Evolutionary conservation across 2,329 filamentous ascomycete genomes (phyloP), one percentile per base, ranked within the genome.

Genomic region (Coniochaeta sp.): DNA sequence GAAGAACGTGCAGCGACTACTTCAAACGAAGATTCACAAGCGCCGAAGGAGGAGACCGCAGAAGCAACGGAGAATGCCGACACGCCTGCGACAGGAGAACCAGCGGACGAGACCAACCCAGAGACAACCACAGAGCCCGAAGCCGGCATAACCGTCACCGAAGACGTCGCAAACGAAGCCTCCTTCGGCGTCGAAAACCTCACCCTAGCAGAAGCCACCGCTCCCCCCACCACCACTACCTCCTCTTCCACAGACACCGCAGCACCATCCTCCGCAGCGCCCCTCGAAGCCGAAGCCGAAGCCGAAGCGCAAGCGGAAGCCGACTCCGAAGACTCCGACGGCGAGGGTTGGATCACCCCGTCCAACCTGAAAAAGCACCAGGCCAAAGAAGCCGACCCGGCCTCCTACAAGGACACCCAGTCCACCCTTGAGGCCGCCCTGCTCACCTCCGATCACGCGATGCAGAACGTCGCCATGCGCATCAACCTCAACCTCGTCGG

Each of bases 391-490:
- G 69, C 73, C 20, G 71, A 70, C 6, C 67, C 74, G 1, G 67
- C 73, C 18, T 70, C 76, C 35, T 70, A 76, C 48, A 67, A 75
- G 53, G 66, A 77, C 1, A 75, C 81, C 51, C 76, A 81, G 31
- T 80, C 81, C 55, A 82, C 81, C 12, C 86, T 96, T 60, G 86
- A 95, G 68, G 89, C 89, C 14, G 92, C 91, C n/a, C 85, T 92
- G 42, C 86, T 97, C 64, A 97, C 94, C 1, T 91, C 87, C 52
- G 94, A 99, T 74, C 97, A 89, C 70, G 92, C 94, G 51, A 95
- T 99, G 89, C 92, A 97, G 72, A 97, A 97, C 66, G 91, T 97
- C 7, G 81, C 94, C 2, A 79, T 99, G 4, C 89, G 95, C 60
- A 95, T 97, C 75, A 96, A 96, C 71, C 81, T 99, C 13, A 68